Evolutionary conservation across 1,139 yeast genomes (phyloP), one percentile per base, ranked within the genome.

Genomic region (Suhomyces taliae): DNA sequence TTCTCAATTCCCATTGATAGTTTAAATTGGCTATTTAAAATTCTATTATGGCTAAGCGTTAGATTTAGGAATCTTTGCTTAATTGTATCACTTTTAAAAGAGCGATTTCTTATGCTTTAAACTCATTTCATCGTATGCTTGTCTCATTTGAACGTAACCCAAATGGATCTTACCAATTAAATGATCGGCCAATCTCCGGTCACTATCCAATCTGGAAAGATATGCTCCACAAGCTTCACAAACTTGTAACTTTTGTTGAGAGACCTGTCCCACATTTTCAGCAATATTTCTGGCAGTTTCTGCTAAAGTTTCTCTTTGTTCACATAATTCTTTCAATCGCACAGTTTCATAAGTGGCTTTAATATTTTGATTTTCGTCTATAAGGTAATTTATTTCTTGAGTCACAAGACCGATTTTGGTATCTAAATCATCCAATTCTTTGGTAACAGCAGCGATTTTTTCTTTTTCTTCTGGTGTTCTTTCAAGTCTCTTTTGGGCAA

Each of bases 191-290:
- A 93, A 72, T 54, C 98, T 76, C 59, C 93, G 74, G 64, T 91
- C 98, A 52, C 87, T 89, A 64, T 93, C 99, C 48, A 90, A 72
- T 50, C 95, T 74, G 5, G 96, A 88, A 46, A 93, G 72, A 62
- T 86, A 90, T 0, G 97, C 97, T 0, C 97, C 97, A 69, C 99
- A 93, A 2, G 83, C 84, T 55, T 83, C 88, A 67, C 99, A 93
- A 0, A 90, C 96, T 64, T 90, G 97, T 43, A 91, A 72, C 61
- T 88, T 88, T 59, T 91, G 98, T 60, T 88, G 96, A 1, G 95
- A 89, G 5, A 91, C 81, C 54, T 88, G 95, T 1, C 95, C 96
- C 7, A 86, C 79, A 55, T 83, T 85, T 49, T 89, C 96, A 8
- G 87, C 78, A 1, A 87, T 69, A 34, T 69, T 74, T 39, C 87